These are phyloP conservation scores for Eucalyptus urophylla DNA, from an alignment of 345 rosid genomes.

Conservation along the genomic window DNA sequence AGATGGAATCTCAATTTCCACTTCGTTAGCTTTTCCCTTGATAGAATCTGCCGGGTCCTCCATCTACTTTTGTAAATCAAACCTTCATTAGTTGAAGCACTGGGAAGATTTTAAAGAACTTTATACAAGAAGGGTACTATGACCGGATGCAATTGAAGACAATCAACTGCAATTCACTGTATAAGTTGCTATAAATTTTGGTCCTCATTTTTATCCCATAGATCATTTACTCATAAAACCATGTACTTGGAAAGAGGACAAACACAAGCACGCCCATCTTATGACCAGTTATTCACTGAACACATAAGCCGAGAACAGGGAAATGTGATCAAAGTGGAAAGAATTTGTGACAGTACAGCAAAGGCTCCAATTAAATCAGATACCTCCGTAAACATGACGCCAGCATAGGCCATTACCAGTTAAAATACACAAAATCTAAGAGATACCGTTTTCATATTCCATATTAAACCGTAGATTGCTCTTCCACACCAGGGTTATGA, in stretches of 20 bases:
- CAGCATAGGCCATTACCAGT: not conserved
- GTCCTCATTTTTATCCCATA: not conserved
- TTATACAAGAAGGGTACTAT: not conserved
- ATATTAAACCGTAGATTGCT: not conserved
- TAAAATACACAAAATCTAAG: not conserved
- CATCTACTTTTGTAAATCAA: slow-evolving; percentile 21
- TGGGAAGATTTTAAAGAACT: not conserved
- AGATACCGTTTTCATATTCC: not conserved
- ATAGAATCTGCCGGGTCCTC: slow-evolving; percentile 27
- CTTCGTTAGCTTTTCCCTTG: slow-evolving; percentile 12
- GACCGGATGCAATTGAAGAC: not conserved
- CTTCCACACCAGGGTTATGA: not conserved
- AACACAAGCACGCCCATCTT: not conserved
- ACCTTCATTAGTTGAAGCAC: not conserved
- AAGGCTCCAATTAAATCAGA: not conserved
- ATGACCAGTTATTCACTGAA: not conserved
- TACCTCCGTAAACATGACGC: not conserved
- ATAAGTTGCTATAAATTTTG: not conserved
- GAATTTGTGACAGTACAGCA: not conserved
- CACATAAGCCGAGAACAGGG: not conserved
- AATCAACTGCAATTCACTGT: not conserved
- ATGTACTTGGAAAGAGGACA: not conserved
- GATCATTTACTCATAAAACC: not conserved
- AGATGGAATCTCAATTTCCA: slow-evolving; percentile 17
- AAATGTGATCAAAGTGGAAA: not conserved